Evolutionary conservation across 73 alveolate species (phyloP), one percentile per base, ranked within the genome.

Genomic region (Uronychia setigera): DNA sequence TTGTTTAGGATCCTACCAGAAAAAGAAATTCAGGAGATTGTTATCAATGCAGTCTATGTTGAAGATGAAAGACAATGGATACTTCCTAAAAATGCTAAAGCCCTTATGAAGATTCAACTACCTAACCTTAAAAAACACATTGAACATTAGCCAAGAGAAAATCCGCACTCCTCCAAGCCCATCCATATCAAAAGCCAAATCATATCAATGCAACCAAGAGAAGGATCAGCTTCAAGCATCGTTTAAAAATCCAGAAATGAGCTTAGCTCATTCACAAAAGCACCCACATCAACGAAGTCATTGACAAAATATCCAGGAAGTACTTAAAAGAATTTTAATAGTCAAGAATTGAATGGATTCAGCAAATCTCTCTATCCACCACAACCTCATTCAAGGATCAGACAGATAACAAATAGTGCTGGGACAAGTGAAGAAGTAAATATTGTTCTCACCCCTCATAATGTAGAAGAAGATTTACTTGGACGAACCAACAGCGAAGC

Each of bases 41-140:
- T 58, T 0, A 59, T 9, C 28, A 78, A 77, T 32, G 60, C 83
- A 46, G 87, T 31, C 33, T 82, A 77, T 32, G 91, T 83, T 83
- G 57, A 46, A 25, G 88, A 88, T 29, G 31, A 83, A 27, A 32
- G 77, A 28, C 33, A 83, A 33, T 88, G 94, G 94, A 81, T 34
- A 30, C 33, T 88, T 29, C 86, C 87, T 31, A 76, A 76, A 58
- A 76, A 31, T 76, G 5, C 67, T 19, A 19, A 46, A 46, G 67
- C 67, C 67, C 67, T 5, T 19, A 46, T 5, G 19, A 46, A 46
- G 67, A 46, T n/a, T n/a, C n/a, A n/a, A n/a, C n/a, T n/a, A n/a
- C n/a, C 67, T 46, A 19, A 19, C n/a, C 19, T 19, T 46, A 5
- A 46, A 46, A 19, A 19, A 46, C 19, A 19, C n/a, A 46, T 46